A percentile compares a stretch with the other conserved stretches of the same genome.
These are phyloP conservation scores for Oryza coarctata DNA, from an alignment of 176 grass and related monocot genomes.

Conservation along the genomic window DNA sequence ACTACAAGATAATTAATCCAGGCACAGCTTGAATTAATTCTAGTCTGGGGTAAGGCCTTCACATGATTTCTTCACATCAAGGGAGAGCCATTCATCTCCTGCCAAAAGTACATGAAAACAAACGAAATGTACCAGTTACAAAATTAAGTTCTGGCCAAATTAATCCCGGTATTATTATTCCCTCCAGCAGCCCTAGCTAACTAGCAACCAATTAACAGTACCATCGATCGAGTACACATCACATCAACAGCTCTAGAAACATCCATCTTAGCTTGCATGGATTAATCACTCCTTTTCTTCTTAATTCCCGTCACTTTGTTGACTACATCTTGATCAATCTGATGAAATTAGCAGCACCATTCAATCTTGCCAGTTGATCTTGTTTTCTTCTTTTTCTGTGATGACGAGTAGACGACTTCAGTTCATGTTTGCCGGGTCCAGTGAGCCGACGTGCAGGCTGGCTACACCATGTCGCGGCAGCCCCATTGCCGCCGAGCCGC, in stretches of 20 bases:
- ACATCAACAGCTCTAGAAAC: background rate
- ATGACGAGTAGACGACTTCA: background rate
- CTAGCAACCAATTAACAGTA: background rate
- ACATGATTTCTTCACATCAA: conserved; percentile 27
- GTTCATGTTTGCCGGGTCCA: conserved; percentile 80
- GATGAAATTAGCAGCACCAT: background rate
- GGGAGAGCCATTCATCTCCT: background rate
- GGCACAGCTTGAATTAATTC: conserved; percentile 13
- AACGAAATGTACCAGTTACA: background rate
- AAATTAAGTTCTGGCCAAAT: conserved; percentile 7
- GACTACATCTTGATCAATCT: background rate
- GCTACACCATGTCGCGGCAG: conserved; percentile 24
- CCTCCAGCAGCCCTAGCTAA: background rate
- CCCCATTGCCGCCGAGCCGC: conserved; percentile 31
- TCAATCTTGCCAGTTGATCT: background rate
- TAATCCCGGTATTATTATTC: background rate
- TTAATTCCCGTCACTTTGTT: background rate
- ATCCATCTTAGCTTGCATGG: background rate
- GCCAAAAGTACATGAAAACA: conserved; percentile 1
- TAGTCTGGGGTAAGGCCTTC: conserved; percentile 15
- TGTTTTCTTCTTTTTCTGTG: background rate
- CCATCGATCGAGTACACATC: background rate
- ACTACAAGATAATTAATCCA: conserved; percentile 30
- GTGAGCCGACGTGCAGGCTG: conserved; percentile 54
- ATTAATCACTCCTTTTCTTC: background rate